These are phyloP conservation scores for Inga oerstediana DNA, from an alignment of 306 rosid species.

Conservation along the genomic window DNA sequence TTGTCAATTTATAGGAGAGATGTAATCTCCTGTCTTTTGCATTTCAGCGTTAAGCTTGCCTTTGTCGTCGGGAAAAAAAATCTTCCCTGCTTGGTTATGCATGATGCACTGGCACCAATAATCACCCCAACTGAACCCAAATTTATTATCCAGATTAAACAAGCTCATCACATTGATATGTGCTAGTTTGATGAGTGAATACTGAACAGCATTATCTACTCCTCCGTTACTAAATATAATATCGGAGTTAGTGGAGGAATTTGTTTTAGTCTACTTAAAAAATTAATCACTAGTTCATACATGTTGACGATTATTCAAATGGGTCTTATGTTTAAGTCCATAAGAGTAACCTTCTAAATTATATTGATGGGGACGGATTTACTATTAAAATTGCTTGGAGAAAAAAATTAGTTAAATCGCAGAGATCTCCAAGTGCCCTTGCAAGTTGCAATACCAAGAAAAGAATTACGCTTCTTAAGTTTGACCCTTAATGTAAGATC, in stretches of 20 bases:
- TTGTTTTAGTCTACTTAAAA: neutral
- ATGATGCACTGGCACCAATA: neutral
- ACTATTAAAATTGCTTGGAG: too few relatives aligned
- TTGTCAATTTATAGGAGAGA: too few relatives aligned
- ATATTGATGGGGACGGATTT: too few relatives aligned
- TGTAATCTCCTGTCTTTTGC: too few relatives aligned
- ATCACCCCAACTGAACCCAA: neutral
- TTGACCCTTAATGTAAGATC: too few relatives aligned
- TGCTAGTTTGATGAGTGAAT: neutral
- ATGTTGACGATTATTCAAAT: neutral
- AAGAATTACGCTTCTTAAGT: neutral
- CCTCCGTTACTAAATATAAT: too few relatives aligned
- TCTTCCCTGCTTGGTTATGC: neutral
- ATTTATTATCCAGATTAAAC: neutral
- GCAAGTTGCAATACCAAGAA: neutral
- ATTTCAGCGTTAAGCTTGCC: too few relatives aligned
- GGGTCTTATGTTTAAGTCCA: neutral
- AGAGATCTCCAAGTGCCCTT: neutral
- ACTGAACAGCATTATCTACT: neutral
- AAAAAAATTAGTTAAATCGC: too few relatives aligned
- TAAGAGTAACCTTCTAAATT: neutral
- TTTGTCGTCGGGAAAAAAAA: too few relatives aligned
- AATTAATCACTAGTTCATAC: too few relatives aligned
- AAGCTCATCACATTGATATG: neutral
- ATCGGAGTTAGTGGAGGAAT: neutral